Conservation (phyloP, 2,329 filamentous ascomycete genomes). For the Sarocladium brachiariae region DNA sequence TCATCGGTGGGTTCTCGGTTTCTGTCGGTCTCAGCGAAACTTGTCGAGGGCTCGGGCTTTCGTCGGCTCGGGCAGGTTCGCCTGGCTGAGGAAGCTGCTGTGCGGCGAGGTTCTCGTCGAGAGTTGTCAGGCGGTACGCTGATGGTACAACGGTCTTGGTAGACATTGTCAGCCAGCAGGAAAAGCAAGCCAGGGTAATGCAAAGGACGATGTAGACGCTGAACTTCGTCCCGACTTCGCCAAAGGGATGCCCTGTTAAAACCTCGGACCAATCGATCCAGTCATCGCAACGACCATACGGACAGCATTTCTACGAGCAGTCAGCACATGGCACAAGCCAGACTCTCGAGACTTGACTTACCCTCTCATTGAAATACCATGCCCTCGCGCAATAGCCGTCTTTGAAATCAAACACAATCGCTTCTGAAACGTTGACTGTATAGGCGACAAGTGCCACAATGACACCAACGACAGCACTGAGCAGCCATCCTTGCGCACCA, state of each 20-base stretch:
- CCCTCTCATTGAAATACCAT: slow-evolving; percentile 71
- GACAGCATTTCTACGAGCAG: slow-evolving; percentile 43
- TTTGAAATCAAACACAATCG: slow-evolving; percentile 82
- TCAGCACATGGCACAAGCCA: not conserved
- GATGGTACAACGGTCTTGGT: slow-evolving; percentile 96
- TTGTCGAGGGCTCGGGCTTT: slow-evolving; percentile 36
- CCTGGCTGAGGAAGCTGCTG: slow-evolving; percentile 34
- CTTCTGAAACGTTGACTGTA: slow-evolving; percentile 80
- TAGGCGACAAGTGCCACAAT: slow-evolving; percentile 83
- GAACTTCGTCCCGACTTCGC: slow-evolving; percentile 64
- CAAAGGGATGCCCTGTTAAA: slow-evolving; percentile 36
- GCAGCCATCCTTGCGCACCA: slow-evolving; percentile 85
- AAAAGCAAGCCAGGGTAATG: slow-evolving; percentile 59
- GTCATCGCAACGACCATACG: slow-evolving; percentile 45
- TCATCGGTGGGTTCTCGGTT: slow-evolving; percentile 59
- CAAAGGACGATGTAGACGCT: slow-evolving; percentile 67
- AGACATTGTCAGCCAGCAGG: slow-evolving; percentile 74
- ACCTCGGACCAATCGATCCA: slow-evolving; percentile 51
- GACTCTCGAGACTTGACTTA: slow-evolving; percentile 21
- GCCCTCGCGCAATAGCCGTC: slow-evolving; percentile 69
- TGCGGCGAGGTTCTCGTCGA: slow-evolving; percentile 89
- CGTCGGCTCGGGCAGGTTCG: slow-evolving; percentile 35
- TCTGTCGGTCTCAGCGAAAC: slow-evolving; percentile 23
- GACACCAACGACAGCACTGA: slow-evolving; percentile 84
- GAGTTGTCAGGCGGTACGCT: slow-evolving; percentile 73